Evolutionary conservation across 2,329 filamentous ascomycete species (phyloP), one percentile per base, ranked within the genome.

Genomic region (Seiridium unicorne): DNA sequence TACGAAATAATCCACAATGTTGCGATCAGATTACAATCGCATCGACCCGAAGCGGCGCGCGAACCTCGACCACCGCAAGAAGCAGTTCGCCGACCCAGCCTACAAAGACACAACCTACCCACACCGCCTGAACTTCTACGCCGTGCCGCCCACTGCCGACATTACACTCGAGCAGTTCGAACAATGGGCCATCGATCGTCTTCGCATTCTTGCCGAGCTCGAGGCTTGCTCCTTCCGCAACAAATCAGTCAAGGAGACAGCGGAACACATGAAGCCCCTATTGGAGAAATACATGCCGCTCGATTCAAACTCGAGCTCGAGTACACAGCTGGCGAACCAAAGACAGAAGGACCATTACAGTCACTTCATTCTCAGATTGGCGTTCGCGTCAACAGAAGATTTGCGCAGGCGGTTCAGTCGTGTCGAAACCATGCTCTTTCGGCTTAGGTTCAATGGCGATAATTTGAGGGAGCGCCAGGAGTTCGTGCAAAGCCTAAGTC

Each of bases 131-230:
- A 99, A 96, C 80, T 94, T 97, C 76, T 99, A 99, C 78, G 80
- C 87, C 48, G 83, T 89, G 34, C 91, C 95, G 51, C 95, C 95
- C 0, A 97, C 93, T 0, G 90, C 91, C 53, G 95, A 99, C 72
- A 95, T 99, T 68, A 96, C 92, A 0, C 87, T 99, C 47, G 95
- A 99, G 72, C 89, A 99, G 73, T 99, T 99, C 70, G 95, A 99
- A 74, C 93, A 97, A 84, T 99, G 95, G 95, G 95, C 93, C 9
- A 98, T 99, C 70, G 91, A 96, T 70, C 84, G 95, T 60, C 76
- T 99, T 65, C 89, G 92, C 77, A 85, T 96, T 55, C 88, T 96
- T 62, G 90, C 90, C 59, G 92, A 96, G 75, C 82, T 99, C 59
- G 95, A 99, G 81, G 89, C 93, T 65, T 98, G 95, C 76, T 93